A percentile compares a stretch with the other conserved stretches of the same genome.
Evolutionary conservation across 2,329 filamentous ascomycete genomes (phyloP).

Genomic region (Calonectria pauciramosa): DNA sequence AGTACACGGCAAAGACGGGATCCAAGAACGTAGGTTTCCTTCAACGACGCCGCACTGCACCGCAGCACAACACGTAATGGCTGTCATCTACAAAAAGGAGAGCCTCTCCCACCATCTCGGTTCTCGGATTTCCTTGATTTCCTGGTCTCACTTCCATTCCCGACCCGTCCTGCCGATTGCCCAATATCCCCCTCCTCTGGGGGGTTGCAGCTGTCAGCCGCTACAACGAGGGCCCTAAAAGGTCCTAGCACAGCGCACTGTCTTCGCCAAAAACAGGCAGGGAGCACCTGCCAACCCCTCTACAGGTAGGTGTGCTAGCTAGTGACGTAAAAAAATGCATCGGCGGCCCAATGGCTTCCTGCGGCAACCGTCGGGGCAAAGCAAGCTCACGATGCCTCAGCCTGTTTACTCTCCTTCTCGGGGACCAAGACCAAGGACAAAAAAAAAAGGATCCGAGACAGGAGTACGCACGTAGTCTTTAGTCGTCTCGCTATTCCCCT

Average conservation of each 20-base stretch:
- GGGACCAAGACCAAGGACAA: not conserved
- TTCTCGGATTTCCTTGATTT: not conserved
- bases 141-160: not conserved
- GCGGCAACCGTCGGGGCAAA: constrained; percentile 35
- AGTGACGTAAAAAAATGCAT: not conserved
- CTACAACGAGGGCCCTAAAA: not conserved
- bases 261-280: not conserved
- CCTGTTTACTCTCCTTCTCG: constrained; percentile 10
- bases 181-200: not conserved
- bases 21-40: not conserved
- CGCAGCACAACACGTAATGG: not conserved
- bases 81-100: not conserved
- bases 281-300: not conserved
- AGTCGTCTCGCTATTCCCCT: not conserved
- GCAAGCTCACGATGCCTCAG: constrained; percentile 29
- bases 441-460: not conserved
- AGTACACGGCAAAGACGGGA: not conserved
- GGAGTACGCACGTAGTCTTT: not conserved
- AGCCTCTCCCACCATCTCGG: not conserved
- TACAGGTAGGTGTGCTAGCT: not conserved
- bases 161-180: not conserved
- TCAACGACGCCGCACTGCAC: not conserved
- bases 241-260: constrained; percentile 5
- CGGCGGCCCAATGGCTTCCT: constrained; percentile 24
- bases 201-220: not conserved